These are phyloP conservation scores for Colletotrichum musae DNA, from an alignment of 2,329 filamentous ascomycete species.

Conservation along the genomic window DNA sequence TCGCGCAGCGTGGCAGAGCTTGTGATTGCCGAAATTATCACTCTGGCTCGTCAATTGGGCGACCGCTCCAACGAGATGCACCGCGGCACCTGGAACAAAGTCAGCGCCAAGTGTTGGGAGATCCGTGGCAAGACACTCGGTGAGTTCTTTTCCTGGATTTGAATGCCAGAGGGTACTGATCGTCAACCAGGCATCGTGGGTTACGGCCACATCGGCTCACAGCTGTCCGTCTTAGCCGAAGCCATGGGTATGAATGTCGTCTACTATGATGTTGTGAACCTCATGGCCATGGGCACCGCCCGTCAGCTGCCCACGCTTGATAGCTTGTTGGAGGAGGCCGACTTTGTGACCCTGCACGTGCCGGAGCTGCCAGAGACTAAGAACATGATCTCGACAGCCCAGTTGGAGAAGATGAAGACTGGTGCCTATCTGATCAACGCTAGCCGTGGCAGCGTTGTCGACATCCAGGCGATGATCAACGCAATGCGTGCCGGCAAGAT, in stretches of 20 bases:
- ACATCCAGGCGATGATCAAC: conserved; percentile 92
- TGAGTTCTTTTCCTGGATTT: conserved; percentile 51
- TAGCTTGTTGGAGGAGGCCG: conserved; percentile 81
- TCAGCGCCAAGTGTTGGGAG: conserved; percentile 97
- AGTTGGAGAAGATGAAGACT: conserved; percentile 91
- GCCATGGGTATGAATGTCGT: conserved; percentile 98
- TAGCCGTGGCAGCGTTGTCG: conserved; percentile 91
- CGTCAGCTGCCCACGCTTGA: conserved; percentile 86
- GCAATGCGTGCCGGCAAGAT: conserved; percentile 89
- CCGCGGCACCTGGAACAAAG: conserved; percentile 96
- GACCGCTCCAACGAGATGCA: conserved; percentile 97
- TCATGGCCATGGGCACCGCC: conserved; percentile 94
- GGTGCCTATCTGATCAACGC: conserved; percentile 97
- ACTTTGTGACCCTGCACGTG: conserved; percentile 96
- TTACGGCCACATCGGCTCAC: conserved; percentile 97
- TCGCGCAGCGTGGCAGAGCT: conserved; percentile 97
- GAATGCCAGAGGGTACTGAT: conserved; percentile 19
- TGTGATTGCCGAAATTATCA: conserved; percentile 94
- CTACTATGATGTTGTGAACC: conserved; percentile 94
- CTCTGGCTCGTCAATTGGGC: conserved; percentile 89
- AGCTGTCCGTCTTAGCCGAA: conserved; percentile 95
- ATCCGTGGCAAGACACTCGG: conserved; percentile 97
- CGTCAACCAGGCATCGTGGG: conserved; percentile 82
- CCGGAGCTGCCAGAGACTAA: conserved; percentile 94
- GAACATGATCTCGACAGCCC: conserved; percentile 86